These are phyloP conservation scores for Scenedesmus sp. DNA, from an alignment of 163 green algal genomes.

Conservation along the genomic window DNA sequence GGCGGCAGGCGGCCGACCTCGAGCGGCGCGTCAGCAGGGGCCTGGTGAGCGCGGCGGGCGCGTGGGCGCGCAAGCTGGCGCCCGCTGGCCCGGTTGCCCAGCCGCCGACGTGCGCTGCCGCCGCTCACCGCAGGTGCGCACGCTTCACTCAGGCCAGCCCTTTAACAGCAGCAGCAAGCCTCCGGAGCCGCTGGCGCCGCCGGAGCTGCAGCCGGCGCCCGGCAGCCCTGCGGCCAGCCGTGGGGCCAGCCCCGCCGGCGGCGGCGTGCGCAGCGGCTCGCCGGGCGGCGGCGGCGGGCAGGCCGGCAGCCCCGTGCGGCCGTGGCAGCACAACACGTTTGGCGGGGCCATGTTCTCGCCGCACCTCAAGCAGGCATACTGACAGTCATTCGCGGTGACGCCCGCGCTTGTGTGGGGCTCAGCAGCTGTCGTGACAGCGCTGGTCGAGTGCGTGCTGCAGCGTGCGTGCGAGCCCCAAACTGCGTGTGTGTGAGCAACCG, in stretches of 20 bases:
- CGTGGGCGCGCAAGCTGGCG: too few relatives aligned
- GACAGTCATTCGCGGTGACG: too few relatives aligned
- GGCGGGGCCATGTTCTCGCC: not conserved
- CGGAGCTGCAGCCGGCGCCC: not conserved
- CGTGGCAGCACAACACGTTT: conserved; percentile 30
- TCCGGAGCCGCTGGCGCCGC: not conserved
- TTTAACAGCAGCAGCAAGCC: conserved; percentile 16
- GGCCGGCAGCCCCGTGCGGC: conserved; percentile 1
- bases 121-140: not conserved
- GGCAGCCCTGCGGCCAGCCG: not conserved
- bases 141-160: not conserved
- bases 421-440: too few relatives aligned
- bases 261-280: not conserved
- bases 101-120: too few relatives aligned
- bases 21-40: conserved; percentile 21
- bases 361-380: conserved; percentile 28
- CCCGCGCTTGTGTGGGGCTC: too few relatives aligned
- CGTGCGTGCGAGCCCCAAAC: too few relatives aligned
- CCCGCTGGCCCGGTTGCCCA: too few relatives aligned
- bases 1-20: conserved; percentile 4
- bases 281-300: not conserved
- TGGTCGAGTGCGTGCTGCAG: too few relatives aligned
- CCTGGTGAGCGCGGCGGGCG: conserved; percentile 4
- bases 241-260: not conserved
- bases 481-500: too few relatives aligned